These are phyloP conservation scores for Blastobotrys capitulatus DNA, from an alignment of 1,139 yeast genomes.

Conservation along the genomic window DNA sequence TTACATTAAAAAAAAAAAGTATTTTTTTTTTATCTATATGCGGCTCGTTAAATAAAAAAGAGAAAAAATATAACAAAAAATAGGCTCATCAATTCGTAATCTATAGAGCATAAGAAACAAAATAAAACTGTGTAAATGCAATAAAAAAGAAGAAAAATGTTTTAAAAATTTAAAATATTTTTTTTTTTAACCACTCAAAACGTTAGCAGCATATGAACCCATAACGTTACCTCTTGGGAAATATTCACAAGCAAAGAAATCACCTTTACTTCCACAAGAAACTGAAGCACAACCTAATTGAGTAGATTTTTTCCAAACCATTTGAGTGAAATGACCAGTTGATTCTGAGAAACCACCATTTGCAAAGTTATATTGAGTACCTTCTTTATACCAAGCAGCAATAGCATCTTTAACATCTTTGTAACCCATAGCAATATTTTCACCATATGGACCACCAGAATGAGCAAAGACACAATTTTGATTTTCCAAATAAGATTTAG, in stretches of 20 bases:
- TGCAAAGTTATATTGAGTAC: slow-evolving; percentile 46
- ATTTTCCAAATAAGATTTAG: slow-evolving; percentile 53
- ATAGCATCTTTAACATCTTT: slow-evolving; percentile 55
- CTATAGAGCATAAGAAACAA: not conserved
- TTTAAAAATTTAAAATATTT: not conserved
- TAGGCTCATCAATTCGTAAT: not conserved
- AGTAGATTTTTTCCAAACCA: slow-evolving; percentile 70
- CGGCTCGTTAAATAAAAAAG: not conserved
- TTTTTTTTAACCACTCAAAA: slow-evolving; percentile 23
- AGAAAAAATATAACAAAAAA: not conserved
- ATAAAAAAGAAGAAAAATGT: not conserved
- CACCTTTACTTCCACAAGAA: slow-evolving; percentile 31
- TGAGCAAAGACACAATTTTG: slow-evolving; percentile 72
- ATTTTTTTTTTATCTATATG: not conserved
- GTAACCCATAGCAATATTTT: slow-evolving; percentile 76
- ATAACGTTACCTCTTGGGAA: slow-evolving; percentile 36
- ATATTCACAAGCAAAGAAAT: slow-evolving; percentile 38
- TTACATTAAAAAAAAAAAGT: too few relatives aligned
- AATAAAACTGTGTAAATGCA: not conserved
- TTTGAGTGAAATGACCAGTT: slow-evolving; percentile 78
- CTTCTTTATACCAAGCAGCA: slow-evolving; percentile 79
- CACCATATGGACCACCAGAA: slow-evolving; percentile 79
- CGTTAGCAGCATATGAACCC: slow-evolving; percentile 47
- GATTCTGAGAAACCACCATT: slow-evolving; percentile 37
- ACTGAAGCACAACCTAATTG: slow-evolving; percentile 68